Conservation (phyloP, 2,329 filamentous ascomycete genomes). For the Ophiocordyceps camponoti-saundersi region DNA sequence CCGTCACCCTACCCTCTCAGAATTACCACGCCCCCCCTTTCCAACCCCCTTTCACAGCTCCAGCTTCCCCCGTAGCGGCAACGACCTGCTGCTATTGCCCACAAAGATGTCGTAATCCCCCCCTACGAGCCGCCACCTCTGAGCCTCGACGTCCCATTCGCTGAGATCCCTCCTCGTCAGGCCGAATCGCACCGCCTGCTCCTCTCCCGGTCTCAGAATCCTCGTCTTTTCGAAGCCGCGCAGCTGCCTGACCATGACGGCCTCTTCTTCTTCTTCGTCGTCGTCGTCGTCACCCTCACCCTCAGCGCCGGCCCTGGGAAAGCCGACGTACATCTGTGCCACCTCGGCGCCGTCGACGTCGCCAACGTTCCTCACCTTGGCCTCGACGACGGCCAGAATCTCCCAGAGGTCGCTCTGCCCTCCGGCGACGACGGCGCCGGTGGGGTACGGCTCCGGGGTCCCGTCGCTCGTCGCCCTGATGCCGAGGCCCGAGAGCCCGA, state of each 20-base stretch:
- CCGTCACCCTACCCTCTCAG: background rate
- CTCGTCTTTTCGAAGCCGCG: slow-evolving; percentile 46
- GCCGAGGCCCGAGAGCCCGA: slow-evolving; percentile 25
- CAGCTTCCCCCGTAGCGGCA: slow-evolving; percentile 23
- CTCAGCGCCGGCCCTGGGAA: slow-evolving; percentile 12
- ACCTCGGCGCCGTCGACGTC: slow-evolving; percentile 25
- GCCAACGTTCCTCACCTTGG: slow-evolving; percentile 25
- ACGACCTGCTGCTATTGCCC: slow-evolving; percentile 27
- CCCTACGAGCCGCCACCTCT: slow-evolving; percentile 39
- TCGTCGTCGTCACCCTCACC: slow-evolving; percentile 5
- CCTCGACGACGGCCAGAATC: slow-evolving; percentile 19
- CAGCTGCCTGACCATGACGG: slow-evolving; percentile 37
- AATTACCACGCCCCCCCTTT: background rate
- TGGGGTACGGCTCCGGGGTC: slow-evolving; percentile 18
- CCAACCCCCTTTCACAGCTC: background rate
- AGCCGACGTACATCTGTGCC: slow-evolving; percentile 29
- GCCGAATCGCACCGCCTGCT: slow-evolving; percentile 27
- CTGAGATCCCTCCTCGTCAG: slow-evolving; percentile 49
- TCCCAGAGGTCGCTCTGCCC: slow-evolving; percentile 32
- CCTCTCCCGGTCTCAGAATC: slow-evolving; percentile 26
- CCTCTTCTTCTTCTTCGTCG: slow-evolving; percentile 3
- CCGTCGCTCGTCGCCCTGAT: slow-evolving; percentile 11
- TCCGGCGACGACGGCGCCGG: slow-evolving; percentile 19
- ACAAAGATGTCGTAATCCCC: slow-evolving; percentile 27
- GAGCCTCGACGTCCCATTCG: slow-evolving; percentile 43